Evolutionary conservation across 129 eudicot species (phyloP).

Genomic region (Rutidosis leptorrhynchoides): DNA sequence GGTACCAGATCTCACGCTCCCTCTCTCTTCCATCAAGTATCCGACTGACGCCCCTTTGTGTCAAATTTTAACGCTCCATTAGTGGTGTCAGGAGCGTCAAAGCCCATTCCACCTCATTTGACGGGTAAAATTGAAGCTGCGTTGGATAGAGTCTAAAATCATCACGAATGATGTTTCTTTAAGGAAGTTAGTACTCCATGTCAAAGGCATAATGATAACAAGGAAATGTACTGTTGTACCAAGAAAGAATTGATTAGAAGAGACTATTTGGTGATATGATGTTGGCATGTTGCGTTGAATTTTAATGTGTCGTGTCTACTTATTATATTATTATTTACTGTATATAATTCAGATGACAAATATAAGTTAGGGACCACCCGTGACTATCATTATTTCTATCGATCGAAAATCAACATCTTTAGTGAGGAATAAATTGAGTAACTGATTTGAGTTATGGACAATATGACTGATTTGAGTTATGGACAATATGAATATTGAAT

Average conservation of each 20-base stretch:
- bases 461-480: too few relatives aligned
- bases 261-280: constrained; percentile 9
- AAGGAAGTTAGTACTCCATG: neutral
- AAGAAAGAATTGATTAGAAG: constrained; percentile 12
- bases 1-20: too few relatives aligned
- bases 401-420: constrained; percentile 12
- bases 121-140: too few relatives aligned
- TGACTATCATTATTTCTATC: constrained; percentile 23
- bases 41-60: too few relatives aligned
- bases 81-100: too few relatives aligned
- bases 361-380: constrained; percentile 18
- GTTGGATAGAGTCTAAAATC: too few relatives aligned
- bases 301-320: neutral
- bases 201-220: neutral
- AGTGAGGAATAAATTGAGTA: constrained; percentile 10
- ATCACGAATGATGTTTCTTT: neutral
- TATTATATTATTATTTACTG: neutral
- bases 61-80: too few relatives aligned
- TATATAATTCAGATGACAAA: neutral
- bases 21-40: too few relatives aligned
- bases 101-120: too few relatives aligned
- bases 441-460: constrained; percentile 8
- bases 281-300: constrained; percentile 7
- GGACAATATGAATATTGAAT: too few relatives aligned
- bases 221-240: neutral